Conservation (phyloP, 75 land plant species). For the Pseudotsuga menziesii region DNA sequence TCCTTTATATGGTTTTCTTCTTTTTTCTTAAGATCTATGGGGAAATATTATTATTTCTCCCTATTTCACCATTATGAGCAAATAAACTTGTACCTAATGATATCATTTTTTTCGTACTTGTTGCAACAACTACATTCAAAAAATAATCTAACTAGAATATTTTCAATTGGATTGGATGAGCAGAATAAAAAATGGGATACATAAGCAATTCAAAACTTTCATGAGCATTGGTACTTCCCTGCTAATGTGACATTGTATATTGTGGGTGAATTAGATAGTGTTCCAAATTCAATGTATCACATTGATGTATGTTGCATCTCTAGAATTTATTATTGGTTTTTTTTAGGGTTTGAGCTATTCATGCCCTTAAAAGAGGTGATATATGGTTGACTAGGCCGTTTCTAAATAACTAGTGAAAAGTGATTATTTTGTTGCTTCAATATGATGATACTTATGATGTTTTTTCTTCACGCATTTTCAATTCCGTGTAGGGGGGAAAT, state of each 20-base stretch:
- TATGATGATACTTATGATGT: neutral
- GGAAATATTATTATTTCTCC: neutral
- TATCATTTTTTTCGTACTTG: slow-evolving; percentile 38
- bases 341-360: neutral
- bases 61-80: neutral
- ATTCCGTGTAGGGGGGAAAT: slow-evolving; percentile 80
- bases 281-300: slow-evolving; percentile 66
- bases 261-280: slow-evolving; percentile 89
- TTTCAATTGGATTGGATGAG: slow-evolving; percentile 95
- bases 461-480: slow-evolving; percentile 13
- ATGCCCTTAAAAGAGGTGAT: neutral
- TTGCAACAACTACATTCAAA: slow-evolving; percentile 94
- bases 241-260: slow-evolving; percentile 97
- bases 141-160: slow-evolving; percentile 85
- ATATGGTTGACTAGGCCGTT: neutral
- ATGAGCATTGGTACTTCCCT: slow-evolving; percentile 99
- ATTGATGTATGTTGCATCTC: slow-evolving; percentile 68
- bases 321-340: neutral
- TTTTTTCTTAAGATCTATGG: neutral
- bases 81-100: neutral
- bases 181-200: slow-evolving; percentile 97
- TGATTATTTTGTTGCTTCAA: neutral
- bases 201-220: slow-evolving; percentile 84
- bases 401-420: neutral
- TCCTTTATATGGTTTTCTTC: neutral